Evolutionary conservation across 2,329 filamentous ascomycete species (phyloP).

Genomic region (Trichophyton rubrum): DNA sequence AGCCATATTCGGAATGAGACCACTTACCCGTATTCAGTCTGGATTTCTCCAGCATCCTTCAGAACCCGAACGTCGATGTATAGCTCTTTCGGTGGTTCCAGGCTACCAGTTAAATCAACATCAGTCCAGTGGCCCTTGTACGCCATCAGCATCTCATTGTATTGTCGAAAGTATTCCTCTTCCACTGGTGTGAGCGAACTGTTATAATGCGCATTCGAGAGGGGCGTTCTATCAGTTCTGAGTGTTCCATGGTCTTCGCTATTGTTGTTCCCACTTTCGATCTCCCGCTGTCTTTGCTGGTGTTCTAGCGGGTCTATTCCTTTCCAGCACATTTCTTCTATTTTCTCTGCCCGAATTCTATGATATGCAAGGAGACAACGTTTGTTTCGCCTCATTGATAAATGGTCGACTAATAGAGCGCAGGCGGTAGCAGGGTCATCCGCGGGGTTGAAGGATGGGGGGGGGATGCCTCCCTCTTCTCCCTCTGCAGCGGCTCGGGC

Average conservation of each 20-base stretch:
- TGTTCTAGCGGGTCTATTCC: slow-evolving; percentile 60
- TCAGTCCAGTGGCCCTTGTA: slow-evolving; percentile 99
- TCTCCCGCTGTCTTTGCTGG: background rate
- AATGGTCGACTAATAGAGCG: slow-evolving; percentile 79
- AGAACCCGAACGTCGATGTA: slow-evolving; percentile 95
- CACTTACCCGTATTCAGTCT: slow-evolving; percentile 92
- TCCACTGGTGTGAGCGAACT: slow-evolving; percentile 81
- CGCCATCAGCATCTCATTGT: slow-evolving; percentile 80
- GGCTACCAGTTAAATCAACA: slow-evolving; percentile 82
- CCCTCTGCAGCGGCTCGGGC: slow-evolving; percentile 19
- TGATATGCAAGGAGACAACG: slow-evolving; percentile 92
- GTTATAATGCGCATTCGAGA: slow-evolving; percentile 28
- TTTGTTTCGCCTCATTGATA: slow-evolving; percentile 93
- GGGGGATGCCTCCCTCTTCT: background rate
- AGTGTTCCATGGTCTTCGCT: background rate
- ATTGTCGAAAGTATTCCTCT: slow-evolving; percentile 88
- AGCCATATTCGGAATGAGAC: background rate
- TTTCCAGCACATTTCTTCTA: slow-evolving; percentile 89
- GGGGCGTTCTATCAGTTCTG: background rate
- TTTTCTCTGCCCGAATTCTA: slow-evolving; percentile 73
- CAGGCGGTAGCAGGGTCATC: slow-evolving; percentile 74
- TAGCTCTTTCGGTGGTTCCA: slow-evolving; percentile 87
- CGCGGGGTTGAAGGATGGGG: slow-evolving; percentile 58
- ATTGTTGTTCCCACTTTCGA: slow-evolving; percentile 1
- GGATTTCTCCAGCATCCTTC: slow-evolving; percentile 94